Conservation (phyloP, 805 yeast genomes). For the Candida manassasensis region DNA sequence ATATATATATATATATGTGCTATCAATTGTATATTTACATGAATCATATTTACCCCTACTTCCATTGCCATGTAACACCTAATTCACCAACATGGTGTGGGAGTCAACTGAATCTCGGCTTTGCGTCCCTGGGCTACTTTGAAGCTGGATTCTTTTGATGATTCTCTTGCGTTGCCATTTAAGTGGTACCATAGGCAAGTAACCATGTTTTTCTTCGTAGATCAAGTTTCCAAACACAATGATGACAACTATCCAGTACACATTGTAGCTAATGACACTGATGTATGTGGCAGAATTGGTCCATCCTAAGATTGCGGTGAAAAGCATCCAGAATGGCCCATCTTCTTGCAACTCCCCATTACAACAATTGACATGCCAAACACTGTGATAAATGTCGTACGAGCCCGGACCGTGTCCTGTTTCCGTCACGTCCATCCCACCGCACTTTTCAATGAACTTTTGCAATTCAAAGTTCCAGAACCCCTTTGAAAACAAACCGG, state of each 20-base stretch:
- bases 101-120: constrained; percentile 27
- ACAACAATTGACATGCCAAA: constrained; percentile 47
- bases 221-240: constrained; percentile 25
- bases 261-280: constrained; percentile 32
- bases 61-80: too few relatives aligned
- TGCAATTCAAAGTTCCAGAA: constrained; percentile 42
- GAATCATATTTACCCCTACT: too few relatives aligned
- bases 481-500: constrained; percentile 42
- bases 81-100: constrained; percentile 17
- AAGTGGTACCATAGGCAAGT: constrained; percentile 34
- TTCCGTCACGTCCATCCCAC: constrained; percentile 39
- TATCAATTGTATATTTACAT: too few relatives aligned
- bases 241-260: constrained; percentile 35
- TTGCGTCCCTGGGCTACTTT: neutral
- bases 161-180: constrained; percentile 37
- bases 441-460: constrained; percentile 33
- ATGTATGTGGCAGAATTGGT: constrained; percentile 44
- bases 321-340: constrained; percentile 42
- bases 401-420: constrained; percentile 45
- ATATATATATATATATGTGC: too few relatives aligned
- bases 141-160: constrained; percentile 19
- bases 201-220: constrained; percentile 35
- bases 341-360: constrained; percentile 40
- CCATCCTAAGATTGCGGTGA: constrained; percentile 44
- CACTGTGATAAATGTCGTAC: constrained; percentile 34